These are phyloP conservation scores for Catharanthus roseus DNA, from an alignment of 257 asterid species.

Conservation along the genomic window DNA sequence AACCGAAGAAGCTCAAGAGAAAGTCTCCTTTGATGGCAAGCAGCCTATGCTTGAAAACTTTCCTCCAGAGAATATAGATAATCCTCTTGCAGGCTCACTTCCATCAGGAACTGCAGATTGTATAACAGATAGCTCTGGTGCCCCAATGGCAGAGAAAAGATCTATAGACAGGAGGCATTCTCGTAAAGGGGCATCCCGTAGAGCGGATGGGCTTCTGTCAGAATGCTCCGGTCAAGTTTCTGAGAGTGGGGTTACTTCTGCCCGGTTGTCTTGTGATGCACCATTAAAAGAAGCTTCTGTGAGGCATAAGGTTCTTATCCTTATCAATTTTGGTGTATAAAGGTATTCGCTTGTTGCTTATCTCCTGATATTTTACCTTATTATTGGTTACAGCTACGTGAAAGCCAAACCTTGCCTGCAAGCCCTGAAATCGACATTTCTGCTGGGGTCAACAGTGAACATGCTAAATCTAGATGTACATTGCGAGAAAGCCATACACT, in stretches of 20 bases:
- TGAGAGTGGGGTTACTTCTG: conserved; percentile 27
- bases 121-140: conserved; percentile 23
- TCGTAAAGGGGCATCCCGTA: conserved; percentile 26
- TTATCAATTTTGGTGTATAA: background rate
- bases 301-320: conserved; percentile 31
- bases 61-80: conserved; percentile 26
- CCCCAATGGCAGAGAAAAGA: conserved; percentile 30
- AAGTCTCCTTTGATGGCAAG: conserved; percentile 26
- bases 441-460: conserved; percentile 23
- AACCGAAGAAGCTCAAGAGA: conserved; percentile 28
- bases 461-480: conserved; percentile 20
- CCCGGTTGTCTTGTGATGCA: conserved; percentile 17
- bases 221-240: conserved; percentile 35
- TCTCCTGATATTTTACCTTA: conserved; percentile 1
- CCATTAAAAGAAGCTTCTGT: conserved; percentile 16
- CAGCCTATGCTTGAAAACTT: conserved; percentile 24
- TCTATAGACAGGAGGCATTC: conserved; percentile 27
- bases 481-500: conserved; percentile 23
- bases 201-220: conserved; percentile 29
- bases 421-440: conserved; percentile 25
- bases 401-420: conserved; percentile 19
- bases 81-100: conserved; percentile 21
- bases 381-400: conserved; percentile 42
- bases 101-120: conserved; percentile 19
- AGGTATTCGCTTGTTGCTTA: background rate